These are phyloP conservation scores for Glycyrrhiza uralensis DNA, from an alignment of 306 rosid species.

Conservation along the genomic window DNA sequence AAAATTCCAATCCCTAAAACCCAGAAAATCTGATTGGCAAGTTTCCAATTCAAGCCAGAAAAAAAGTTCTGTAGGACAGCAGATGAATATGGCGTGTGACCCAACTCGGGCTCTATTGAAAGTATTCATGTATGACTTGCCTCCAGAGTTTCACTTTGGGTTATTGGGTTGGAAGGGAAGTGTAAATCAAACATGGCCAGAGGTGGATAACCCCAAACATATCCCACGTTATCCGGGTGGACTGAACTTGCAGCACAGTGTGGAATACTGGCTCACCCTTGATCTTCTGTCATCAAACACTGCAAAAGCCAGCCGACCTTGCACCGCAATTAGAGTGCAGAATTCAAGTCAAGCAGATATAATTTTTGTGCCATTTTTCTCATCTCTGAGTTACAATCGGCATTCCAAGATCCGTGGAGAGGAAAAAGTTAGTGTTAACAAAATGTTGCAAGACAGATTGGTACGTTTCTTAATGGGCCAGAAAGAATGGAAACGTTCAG, in stretches of 20 bases:
- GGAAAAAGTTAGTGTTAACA: constrained; percentile 62
- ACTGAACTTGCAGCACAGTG: constrained; percentile 83
- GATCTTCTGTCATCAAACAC: constrained; percentile 68
- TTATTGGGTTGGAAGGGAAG: constrained; percentile 86
- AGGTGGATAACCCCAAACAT: constrained; percentile 35
- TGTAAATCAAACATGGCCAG: constrained; percentile 76
- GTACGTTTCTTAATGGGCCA: constrained; percentile 49
- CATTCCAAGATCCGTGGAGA: constrained; percentile 63
- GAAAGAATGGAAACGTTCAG: constrained; percentile 67
- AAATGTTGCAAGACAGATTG: constrained; percentile 69
- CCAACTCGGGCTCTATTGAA: constrained; percentile 48
- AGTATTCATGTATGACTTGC: constrained; percentile 89
- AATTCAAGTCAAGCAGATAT: constrained; percentile 84
- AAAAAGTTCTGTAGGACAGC: constrained; percentile 24
- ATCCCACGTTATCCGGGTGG: constrained; percentile 89
- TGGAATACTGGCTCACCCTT: constrained; percentile 94
- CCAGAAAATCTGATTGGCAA: constrained; percentile 35
- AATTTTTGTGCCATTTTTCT: constrained; percentile 85
- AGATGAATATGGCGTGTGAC: constrained; percentile 35
- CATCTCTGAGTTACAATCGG: constrained; percentile 87
- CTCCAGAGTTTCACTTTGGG: constrained; percentile 88
- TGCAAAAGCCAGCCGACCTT: constrained; percentile 37
- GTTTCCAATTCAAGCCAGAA: constrained; percentile 33
- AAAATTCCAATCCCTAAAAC: constrained; percentile 14
- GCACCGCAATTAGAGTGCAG: constrained; percentile 66